phyloP scores from a whole-genome alignment of 2,329 filamentous ascomycete genomes.

The Colletotrichum agaves region DNA sequence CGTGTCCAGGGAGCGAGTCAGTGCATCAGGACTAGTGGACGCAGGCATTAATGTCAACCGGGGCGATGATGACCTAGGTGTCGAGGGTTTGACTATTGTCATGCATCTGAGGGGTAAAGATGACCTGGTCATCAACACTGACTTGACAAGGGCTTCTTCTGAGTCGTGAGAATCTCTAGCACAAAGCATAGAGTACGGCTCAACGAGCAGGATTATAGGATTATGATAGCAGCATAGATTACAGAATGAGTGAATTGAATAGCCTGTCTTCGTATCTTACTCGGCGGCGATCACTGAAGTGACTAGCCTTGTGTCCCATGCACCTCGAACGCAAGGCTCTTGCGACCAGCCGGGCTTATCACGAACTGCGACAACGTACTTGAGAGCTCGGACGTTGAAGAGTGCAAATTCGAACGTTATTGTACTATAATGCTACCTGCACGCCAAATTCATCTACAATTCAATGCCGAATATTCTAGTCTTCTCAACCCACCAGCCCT shows the following conservation, averaged over 20 bases:
- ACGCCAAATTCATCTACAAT: conserved; percentile 31
- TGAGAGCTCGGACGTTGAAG: neutral
- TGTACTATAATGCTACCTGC: conserved; percentile 20
- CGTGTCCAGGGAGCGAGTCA: conserved; percentile 40
- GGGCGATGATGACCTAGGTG: conserved; percentile 51
- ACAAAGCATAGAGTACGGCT: neutral
- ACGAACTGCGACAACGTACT: too few species aligned
- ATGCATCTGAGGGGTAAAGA: conserved; percentile 61
- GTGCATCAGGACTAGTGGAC: conserved; percentile 32
- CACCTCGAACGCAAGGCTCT: too few species aligned
- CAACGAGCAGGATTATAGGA: conserved; percentile 16
- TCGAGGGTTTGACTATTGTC: conserved; percentile 62
- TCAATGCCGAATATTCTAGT: conserved; percentile 30
- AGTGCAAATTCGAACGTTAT: neutral
- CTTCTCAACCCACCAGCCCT: conserved; percentile 4
- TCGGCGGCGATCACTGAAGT: too few species aligned
- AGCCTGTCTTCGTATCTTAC: neutral
- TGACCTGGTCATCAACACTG: conserved; percentile 63
- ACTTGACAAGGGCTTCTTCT: conserved; percentile 45
- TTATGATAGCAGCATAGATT: conserved; percentile 32
- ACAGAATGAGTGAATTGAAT: conserved; percentile 11
- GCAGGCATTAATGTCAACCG: conserved; percentile 38
- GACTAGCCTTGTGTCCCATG: too few species aligned
- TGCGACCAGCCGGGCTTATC: too few species aligned
- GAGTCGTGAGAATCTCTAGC: neutral